Percentiles rank a stretch among this genome's conserved stretches.
Evolutionary conservation across 2,329 filamentous ascomycete species (phyloP).

Genomic region (Dactylellina drechsleri): DNA sequence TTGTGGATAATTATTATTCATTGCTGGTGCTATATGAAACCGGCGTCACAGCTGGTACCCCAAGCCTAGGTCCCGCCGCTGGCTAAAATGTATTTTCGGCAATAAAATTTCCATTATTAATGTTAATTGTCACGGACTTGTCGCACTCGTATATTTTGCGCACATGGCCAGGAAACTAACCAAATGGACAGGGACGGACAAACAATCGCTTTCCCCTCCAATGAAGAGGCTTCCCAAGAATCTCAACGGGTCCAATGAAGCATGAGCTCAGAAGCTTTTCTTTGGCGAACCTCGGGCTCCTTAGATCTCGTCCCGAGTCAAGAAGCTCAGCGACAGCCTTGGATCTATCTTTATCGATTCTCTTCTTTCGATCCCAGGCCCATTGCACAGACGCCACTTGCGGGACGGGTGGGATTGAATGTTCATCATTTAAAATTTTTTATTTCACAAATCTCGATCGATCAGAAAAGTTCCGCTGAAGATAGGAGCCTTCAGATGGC

Average conservation of each 20-base stretch:
- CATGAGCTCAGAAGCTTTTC: neutral
- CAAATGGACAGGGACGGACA: conserved; percentile 2
- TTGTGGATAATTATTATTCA: conserved; percentile 22
- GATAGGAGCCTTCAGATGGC: conserved; percentile 29
- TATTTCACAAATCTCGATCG: neutral
- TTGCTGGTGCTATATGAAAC: conserved; percentile 49
- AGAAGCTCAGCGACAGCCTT: too few relatives aligned
- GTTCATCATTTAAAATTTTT: too few relatives aligned
- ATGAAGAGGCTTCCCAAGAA: conserved; percentile 17
- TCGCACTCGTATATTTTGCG: conserved; percentile 26
- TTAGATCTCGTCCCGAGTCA: too few relatives aligned
- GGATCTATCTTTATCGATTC: too few relatives aligned
- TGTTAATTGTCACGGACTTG: conserved; percentile 42
- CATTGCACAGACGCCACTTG: too few relatives aligned
- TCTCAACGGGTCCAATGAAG: neutral
- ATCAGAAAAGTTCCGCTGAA: conserved; percentile 17
- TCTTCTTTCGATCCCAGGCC: too few relatives aligned
- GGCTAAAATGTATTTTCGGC: conserved; percentile 52
- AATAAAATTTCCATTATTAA: conserved; percentile 51
- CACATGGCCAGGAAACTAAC: neutral
- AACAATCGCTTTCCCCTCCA: conserved; percentile 14
- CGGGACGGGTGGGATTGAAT: too few relatives aligned
- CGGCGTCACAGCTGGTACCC: conserved; percentile 35
- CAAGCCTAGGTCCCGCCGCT: conserved; percentile 5
- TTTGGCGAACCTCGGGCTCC: neutral